Evolutionary conservation across 495 filamentous ascomycete genomes (phyloP).

Genomic region (Cairneyella variabilis): DNA sequence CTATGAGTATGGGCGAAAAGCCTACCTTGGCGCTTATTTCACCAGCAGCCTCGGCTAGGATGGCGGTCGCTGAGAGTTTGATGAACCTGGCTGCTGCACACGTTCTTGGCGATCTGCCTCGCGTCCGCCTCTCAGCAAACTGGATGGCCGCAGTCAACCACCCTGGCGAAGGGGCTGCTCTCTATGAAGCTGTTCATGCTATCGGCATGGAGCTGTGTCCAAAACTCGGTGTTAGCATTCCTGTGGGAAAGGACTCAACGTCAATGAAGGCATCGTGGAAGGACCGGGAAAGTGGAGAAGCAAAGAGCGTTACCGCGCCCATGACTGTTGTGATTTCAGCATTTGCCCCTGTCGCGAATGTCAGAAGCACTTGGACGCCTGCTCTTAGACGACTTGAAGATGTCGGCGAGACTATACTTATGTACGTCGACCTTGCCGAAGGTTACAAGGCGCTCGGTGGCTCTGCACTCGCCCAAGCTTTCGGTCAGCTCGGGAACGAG

Average conservation of each 20-base stretch:
- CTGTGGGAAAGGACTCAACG: constrained; percentile 96
- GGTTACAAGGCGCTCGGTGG: constrained; percentile 80
- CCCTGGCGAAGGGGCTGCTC: constrained; percentile 86
- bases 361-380: constrained; percentile 88
- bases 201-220: constrained; percentile 84
- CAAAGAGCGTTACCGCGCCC: constrained; percentile 86
- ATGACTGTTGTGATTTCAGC: constrained; percentile 87
- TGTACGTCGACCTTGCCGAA: constrained; percentile 85
- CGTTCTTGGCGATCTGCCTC: constrained; percentile 67
- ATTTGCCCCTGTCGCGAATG: constrained; percentile 76
- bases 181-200: constrained; percentile 93
- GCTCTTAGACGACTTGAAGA: constrained; percentile 78
- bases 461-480: constrained; percentile 88
- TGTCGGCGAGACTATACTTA: constrained; percentile 81
- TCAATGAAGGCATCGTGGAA: constrained; percentile 99
- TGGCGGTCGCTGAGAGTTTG: constrained; percentile 93
- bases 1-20: constrained; percentile 96
- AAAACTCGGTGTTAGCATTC: constrained; percentile 82
- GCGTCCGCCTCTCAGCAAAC: constrained; percentile 88
- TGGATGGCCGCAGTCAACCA: constrained; percentile 98
- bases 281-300: constrained; percentile 59
- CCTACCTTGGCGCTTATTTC: constrained; percentile 88
- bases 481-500: constrained; percentile 79
- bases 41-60: constrained; percentile 85
- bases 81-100: constrained; percentile 90